phyloP scores from a whole-genome alignment of 1,284 basidiomycete genomes.

The Trichosporon coremiiforme region DNA sequence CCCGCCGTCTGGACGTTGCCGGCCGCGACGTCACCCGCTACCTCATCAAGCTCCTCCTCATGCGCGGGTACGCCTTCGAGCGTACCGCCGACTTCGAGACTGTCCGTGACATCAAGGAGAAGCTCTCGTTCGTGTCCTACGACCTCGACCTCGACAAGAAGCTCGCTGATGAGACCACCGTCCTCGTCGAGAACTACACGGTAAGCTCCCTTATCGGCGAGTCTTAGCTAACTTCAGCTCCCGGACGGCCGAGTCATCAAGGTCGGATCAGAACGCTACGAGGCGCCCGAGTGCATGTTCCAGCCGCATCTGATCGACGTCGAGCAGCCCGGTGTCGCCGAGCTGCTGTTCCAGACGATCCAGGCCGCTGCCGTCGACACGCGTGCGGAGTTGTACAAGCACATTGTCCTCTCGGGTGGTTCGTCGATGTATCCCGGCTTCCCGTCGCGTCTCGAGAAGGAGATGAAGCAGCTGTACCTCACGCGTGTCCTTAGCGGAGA shows the following conservation, averaged over 20 bases:
- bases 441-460: conserved; percentile 94
- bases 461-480: conserved; percentile 98
- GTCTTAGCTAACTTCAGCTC: conserved; percentile 61
- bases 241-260: conserved; percentile 97
- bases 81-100: conserved; percentile 99
- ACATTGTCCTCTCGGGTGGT: conserved; percentile 95
- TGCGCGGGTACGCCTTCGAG: conserved; percentile 99
- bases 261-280: conserved; percentile 97
- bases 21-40: conserved; percentile 98
- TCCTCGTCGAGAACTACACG: conserved; percentile 93
- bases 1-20: conserved; percentile 91
- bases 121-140: conserved; percentile 96
- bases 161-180: conserved; percentile 93
- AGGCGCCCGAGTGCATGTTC: conserved; percentile 99
- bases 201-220: conserved; percentile 61
- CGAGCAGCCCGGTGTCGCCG: conserved; percentile 95
- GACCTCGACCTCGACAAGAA: conserved; percentile 95
- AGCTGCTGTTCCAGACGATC: conserved; percentile 96
- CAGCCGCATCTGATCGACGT: conserved; percentile 97
- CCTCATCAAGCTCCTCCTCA: conserved; percentile 95
- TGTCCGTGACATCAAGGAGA: conserved; percentile 97
- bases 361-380: conserved; percentile 89
- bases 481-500: conserved; percentile 85
- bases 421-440: conserved; percentile 99
- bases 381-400: conserved; percentile 92